Evolutionary conservation across 768 basidiomycete genomes (phyloP).

Genomic region (Suillus spraguei): DNA sequence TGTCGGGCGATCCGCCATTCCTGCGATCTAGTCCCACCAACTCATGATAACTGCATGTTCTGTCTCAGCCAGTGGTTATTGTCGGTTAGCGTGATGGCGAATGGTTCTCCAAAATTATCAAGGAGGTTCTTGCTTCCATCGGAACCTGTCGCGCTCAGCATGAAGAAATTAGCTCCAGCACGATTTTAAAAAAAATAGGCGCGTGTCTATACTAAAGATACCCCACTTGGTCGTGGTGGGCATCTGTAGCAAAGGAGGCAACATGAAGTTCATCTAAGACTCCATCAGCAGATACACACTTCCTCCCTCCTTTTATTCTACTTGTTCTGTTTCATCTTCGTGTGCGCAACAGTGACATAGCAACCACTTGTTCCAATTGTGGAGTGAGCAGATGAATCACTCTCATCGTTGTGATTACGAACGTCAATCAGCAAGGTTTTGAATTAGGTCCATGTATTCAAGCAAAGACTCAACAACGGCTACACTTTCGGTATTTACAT

Average conservation of each 20-base stretch:
- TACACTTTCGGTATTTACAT: slow-evolving; percentile 41
- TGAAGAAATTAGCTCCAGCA: slow-evolving; percentile 85
- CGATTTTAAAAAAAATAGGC: slow-evolving; percentile 58
- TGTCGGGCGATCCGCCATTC: slow-evolving; percentile 96
- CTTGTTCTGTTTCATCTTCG: too few species aligned
- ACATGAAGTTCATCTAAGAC: too few species aligned
- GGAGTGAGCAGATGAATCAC: slow-evolving; percentile 11
- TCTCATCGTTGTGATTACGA: background rate
- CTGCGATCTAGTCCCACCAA: slow-evolving; percentile 74
- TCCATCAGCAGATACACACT: too few species aligned
- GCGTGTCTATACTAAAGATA: too few species aligned
- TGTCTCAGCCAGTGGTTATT: slow-evolving; percentile 80
- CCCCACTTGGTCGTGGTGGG: too few species aligned
- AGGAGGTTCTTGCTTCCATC: slow-evolving; percentile 94
- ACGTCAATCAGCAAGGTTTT: background rate
- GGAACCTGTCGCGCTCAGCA: slow-evolving; percentile 72
- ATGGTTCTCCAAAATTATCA: slow-evolving; percentile 80
- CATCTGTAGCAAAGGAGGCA: too few species aligned
- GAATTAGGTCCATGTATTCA: slow-evolving; percentile 1
- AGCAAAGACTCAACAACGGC: background rate
- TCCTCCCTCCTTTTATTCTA: too few species aligned
- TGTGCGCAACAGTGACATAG: slow-evolving; percentile 20
- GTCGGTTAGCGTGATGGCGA: slow-evolving; percentile 29
- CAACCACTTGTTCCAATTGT: slow-evolving; percentile 24
- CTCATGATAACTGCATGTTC: slow-evolving; percentile 80